Evolutionary conservation across 257 asterid species (phyloP).

Genomic region (Galeopsis tetrahit): DNA sequence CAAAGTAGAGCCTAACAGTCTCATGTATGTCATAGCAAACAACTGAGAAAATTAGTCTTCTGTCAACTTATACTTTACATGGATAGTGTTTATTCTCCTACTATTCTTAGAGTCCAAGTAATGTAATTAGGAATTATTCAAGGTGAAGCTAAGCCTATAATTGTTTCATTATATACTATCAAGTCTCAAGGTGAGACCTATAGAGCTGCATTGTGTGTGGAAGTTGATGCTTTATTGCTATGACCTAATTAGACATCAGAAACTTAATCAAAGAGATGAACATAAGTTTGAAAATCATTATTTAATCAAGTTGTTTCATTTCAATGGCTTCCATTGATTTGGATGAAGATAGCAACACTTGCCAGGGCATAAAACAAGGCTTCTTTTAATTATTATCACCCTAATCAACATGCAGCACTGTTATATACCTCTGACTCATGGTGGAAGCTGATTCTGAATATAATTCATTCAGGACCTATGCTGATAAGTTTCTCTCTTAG

Average conservation of each 20-base stretch:
- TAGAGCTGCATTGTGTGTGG: conserved; percentile 12
- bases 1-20: conserved; percentile 1
- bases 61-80: not conserved
- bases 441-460: conserved; percentile 12
- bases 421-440: conserved; percentile 8
- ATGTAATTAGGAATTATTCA: conserved; percentile 1
- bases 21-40: conserved; percentile 11
- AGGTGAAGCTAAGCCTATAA: conserved; percentile 15
- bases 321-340: conserved; percentile 19
- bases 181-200: conserved; percentile 2
- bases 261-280: conserved; percentile 10
- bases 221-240: conserved; percentile 20
- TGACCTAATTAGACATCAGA: conserved; percentile 7
- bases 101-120: conserved; percentile 18
- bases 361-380: not conserved
- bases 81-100: conserved; percentile 13
- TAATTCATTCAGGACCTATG: conserved; percentile 5
- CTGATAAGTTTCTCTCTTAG: conserved; percentile 10
- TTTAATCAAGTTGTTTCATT: conserved; percentile 29
- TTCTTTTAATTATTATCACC: conserved; percentile 14
- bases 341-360: conserved; percentile 6
- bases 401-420: conserved; percentile 9
- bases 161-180: conserved; percentile 21
- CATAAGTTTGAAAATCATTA: conserved; percentile 5
- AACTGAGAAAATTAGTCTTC: not conserved